phyloP scores from a whole-genome alignment of 306 rosid genomes.

The Acacia melanoxylon region DNA sequence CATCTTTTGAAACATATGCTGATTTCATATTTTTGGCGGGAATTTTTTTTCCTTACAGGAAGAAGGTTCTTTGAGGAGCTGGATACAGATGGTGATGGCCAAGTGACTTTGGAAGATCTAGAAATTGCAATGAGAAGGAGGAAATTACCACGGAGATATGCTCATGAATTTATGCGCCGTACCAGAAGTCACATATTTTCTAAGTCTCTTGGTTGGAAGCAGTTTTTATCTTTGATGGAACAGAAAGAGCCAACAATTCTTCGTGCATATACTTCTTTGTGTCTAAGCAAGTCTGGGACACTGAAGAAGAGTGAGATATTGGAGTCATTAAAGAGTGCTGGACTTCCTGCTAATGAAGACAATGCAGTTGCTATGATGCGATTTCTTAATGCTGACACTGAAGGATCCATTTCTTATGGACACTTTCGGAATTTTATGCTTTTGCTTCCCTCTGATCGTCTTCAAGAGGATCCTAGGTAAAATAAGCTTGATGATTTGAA shows the following conservation, averaged over 20 bases:
- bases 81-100: conserved; percentile 98
- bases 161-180: conserved; percentile 90
- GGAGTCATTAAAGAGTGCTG: conserved; percentile 85
- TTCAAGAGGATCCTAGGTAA: conserved; percentile 99
- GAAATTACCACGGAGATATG: conserved; percentile 96
- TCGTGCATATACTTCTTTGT: conserved; percentile 96
- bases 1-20: background rate
- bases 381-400: conserved; percentile 87
- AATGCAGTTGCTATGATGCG: conserved; percentile 99
- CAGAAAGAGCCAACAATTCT: conserved; percentile 99
- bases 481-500: conserved; percentile 34
- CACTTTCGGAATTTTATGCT: conserved; percentile 99
- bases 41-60: conserved; percentile 49
- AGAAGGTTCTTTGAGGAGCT: conserved; percentile 97
- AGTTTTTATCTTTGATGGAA: conserved; percentile 91
- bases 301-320: conserved; percentile 92
- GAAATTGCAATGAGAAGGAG: conserved; percentile 90
- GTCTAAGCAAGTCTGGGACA: conserved; percentile 97
- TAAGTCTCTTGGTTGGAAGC: conserved; percentile 95
- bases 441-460: conserved; percentile 94
- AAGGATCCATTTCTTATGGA: conserved; percentile 94
- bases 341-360: conserved; percentile 98
- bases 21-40: background rate
- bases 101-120: conserved; percentile 90
- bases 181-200: conserved; percentile 93